phyloP scores from a whole-genome alignment of 2,329 filamentous ascomycete species.

The Ambrosiella beaveri region DNA sequence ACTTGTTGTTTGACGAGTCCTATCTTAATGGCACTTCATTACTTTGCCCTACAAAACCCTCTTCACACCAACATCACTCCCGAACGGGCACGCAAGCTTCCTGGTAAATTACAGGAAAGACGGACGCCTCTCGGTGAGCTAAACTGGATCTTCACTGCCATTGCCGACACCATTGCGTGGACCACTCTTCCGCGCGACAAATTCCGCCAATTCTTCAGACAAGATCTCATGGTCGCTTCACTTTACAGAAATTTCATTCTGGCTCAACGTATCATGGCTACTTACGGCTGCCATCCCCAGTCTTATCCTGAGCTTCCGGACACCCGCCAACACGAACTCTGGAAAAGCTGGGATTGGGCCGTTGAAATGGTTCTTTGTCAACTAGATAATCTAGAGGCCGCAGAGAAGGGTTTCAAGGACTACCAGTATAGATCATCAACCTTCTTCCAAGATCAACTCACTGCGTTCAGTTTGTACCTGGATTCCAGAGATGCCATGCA shows the following conservation, averaged over 20 bases:
- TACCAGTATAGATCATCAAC: constrained; percentile 90
- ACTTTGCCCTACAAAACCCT: constrained; percentile 89
- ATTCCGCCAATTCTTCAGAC: constrained; percentile 92
- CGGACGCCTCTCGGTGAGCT: constrained; percentile 87
- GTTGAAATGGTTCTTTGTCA: constrained; percentile 90
- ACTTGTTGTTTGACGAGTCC: constrained; percentile 91
- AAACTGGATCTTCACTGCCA: constrained; percentile 99
- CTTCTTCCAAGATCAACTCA: constrained; percentile 94
- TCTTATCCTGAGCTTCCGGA: constrained; percentile 85
- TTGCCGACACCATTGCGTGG: constrained; percentile 98
- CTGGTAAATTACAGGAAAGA: constrained; percentile 79
- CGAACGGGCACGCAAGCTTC: constrained; percentile 73
- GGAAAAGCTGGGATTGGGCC: constrained; percentile 95
- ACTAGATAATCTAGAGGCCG: constrained; percentile 58
- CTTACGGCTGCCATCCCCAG: constrained; percentile 88
- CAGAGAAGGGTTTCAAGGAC: constrained; percentile 20
- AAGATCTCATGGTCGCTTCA: constrained; percentile 97
- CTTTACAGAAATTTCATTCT: constrained; percentile 92
- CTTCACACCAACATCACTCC: constrained; percentile 50
- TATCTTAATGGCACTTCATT: constrained; percentile 92
- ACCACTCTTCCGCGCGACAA: constrained; percentile 77
- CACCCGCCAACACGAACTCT: constrained; percentile 84
- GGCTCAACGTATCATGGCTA: constrained; percentile 86
- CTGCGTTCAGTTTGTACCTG: constrained; percentile 91
- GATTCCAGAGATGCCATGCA: constrained; percentile 63